Base-by-base conservation (phyloP, 257 asterid genomes). In the Paraleonurus japonicus region DNA sequence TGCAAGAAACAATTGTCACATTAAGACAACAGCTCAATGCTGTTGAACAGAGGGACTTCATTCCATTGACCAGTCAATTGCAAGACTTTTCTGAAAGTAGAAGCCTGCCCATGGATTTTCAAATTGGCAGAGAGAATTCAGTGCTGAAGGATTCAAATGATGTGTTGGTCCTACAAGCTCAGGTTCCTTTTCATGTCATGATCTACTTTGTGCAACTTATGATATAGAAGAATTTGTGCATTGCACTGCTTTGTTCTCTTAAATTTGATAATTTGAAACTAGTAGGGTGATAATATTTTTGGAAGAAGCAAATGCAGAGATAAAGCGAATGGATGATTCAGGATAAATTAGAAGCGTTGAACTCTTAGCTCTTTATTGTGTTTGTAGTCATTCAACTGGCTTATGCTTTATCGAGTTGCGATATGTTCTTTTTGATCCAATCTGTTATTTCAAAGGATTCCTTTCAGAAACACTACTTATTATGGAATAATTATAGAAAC, bases 11-110 rank as follows among this genome's bases (percentile, higher is more conserved):
- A 67, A 73, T 90, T 74, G 82, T 77, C 48, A 70, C 88, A 72
- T 85, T 95, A 65, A 86, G 83, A 62, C 85, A 85, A 79, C 92
- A 91, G 79, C 87, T 94, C 12, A 84, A 81, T 76, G 83, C 82
- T 64, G 65, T 75, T 60, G 85, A 83, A 72, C 86, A 72, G 81
- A 82, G 73, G 62, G 79, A 70, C 67, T 63, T 45, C 58, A 80
- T 45, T 57, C 84, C 88, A 28, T 47, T 81, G 75, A 81, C 76
- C 64, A 80, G 76, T 70, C 76, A 81, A 65, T 80, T 77, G 62
- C 85, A 81, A 60, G 81, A 76, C 54, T 81, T 83, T 26, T 65
- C 86, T 37, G 88, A 85, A 60, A 75, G 75, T 63, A 73, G 50
- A 78, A 77, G 63, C 77, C 65, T 71, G 71, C 85, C 45, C 43